Evolutionary conservation across 2,329 filamentous ascomycete species (phyloP).

Genomic region (Cytospora paraplurivora): DNA sequence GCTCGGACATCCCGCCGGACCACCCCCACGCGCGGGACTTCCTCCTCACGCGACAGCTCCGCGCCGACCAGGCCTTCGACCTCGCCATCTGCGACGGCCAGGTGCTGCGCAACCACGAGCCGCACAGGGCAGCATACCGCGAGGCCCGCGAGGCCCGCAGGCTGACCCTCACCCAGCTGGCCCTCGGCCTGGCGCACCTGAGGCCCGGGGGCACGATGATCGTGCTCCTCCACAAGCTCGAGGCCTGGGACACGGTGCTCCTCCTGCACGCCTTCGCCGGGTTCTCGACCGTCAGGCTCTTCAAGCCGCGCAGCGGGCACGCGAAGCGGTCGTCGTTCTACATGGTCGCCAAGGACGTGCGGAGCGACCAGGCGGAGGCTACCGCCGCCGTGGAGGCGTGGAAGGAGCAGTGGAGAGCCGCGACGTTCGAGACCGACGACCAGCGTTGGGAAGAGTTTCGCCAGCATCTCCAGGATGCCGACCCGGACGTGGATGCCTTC

Average conservation of each 20-base stretch:
- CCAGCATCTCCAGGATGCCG: neutral
- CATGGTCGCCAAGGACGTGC: slow-evolving; percentile 49
- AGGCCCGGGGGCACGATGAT: slow-evolving; percentile 52
- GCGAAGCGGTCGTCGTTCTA: slow-evolving; percentile 54
- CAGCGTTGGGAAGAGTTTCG: slow-evolving; percentile 24
- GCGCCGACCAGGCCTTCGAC: slow-evolving; percentile 48
- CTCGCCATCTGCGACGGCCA: slow-evolving; percentile 52
- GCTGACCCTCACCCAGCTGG: slow-evolving; percentile 43
- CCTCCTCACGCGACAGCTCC: neutral
- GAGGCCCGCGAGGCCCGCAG: slow-evolving; percentile 41
- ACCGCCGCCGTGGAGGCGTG: slow-evolving; percentile 41
- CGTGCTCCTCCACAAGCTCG: slow-evolving; percentile 51
- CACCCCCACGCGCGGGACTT: slow-evolving; percentile 40
- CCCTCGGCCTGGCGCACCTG: slow-evolving; percentile 49
- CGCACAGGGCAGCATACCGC: slow-evolving; percentile 36
- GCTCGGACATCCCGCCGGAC: slow-evolving; percentile 35
- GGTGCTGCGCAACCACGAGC: slow-evolving; percentile 44
- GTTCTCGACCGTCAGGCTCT: slow-evolving; percentile 47
- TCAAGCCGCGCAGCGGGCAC: slow-evolving; percentile 48
- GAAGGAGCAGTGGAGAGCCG: slow-evolving; percentile 43
- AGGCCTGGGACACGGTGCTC: slow-evolving; percentile 42
- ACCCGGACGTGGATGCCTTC: slow-evolving; percentile 31
- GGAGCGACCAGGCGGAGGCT: slow-evolving; percentile 38
- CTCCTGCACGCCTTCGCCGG: slow-evolving; percentile 43
- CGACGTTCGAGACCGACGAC: slow-evolving; percentile 43